These are phyloP conservation scores for Pseudomicrostroma phylloplanum DNA, from an alignment of 1,284 basidiomycete species.

Conservation along the genomic window DNA sequence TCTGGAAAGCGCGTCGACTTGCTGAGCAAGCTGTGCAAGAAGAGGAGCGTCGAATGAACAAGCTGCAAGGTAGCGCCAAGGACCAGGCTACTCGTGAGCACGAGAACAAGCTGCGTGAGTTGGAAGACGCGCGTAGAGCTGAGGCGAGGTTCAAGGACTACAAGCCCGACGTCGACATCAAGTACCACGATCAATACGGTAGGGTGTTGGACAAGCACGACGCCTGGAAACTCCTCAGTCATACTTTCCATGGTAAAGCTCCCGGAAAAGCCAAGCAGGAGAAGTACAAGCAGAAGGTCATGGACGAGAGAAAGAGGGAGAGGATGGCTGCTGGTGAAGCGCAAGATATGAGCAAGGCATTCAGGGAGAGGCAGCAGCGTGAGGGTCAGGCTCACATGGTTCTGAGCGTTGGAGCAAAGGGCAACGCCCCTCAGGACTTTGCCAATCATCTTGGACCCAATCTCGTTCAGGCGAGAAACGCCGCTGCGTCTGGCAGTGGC, in stretches of 20 bases:
- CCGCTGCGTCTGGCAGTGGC: background rate
- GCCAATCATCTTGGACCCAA: conserved; percentile 29
- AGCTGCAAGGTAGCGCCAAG: conserved; percentile 54
- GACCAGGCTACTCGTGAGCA: conserved; percentile 92
- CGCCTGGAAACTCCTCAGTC: conserved; percentile 51
- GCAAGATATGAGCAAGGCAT: conserved; percentile 42
- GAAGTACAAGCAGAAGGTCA: conserved; percentile 39
- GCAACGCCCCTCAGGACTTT: conserved; percentile 42
- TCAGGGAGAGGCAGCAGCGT: conserved; percentile 36
- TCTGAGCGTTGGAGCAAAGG: conserved; percentile 41
- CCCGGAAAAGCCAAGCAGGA: conserved; percentile 47
- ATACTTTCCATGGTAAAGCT: conserved; percentile 48
- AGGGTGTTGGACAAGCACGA: conserved; percentile 82
- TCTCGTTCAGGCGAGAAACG: conserved; percentile 1
- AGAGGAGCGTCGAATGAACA: conserved; percentile 60
- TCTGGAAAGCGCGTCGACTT: conserved; percentile 83
- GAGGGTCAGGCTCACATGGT: conserved; percentile 50
- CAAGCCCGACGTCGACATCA: conserved; percentile 92
- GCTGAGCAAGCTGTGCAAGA: conserved; percentile 70
- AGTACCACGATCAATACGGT: conserved; percentile 88
- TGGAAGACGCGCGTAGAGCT: conserved; percentile 76
- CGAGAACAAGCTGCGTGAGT: conserved; percentile 83
- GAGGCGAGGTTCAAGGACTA: conserved; percentile 84
- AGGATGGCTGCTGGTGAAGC: conserved; percentile 48
- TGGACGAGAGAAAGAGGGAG: conserved; percentile 43